Percentiles rank a stretch among this genome's conserved stretches.
Conservation (phyloP, 805 yeast genomes). For the Zygosaccharomyces bisporus region DNA sequence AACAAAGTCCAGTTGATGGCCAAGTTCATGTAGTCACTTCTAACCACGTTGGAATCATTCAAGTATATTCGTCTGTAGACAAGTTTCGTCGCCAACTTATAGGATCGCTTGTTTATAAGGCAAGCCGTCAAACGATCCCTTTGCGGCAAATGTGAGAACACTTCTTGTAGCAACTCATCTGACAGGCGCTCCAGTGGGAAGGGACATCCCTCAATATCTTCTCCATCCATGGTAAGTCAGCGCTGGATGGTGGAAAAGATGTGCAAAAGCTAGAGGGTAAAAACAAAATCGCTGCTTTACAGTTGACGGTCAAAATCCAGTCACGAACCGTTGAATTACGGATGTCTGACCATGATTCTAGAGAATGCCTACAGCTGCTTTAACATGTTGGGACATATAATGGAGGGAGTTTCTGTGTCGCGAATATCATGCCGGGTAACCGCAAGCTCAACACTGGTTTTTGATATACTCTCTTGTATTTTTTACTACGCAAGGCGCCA, state of each 20-base stretch:
- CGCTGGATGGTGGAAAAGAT: background rate
- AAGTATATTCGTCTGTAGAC: slow-evolving; percentile 40
- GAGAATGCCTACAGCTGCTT: background rate
- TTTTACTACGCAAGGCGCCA: no score
- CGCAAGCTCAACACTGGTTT: no score
- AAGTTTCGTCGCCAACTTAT: slow-evolving; percentile 33
- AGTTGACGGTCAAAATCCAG: background rate
- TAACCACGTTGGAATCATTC: slow-evolving; percentile 41
- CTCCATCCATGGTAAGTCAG: background rate
- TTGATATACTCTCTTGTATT: no score
- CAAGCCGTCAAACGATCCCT: slow-evolving; percentile 32
- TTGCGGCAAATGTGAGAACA: slow-evolving; percentile 37
- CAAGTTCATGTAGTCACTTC: slow-evolving; percentile 33
- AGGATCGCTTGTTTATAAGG: slow-evolving; percentile 28
- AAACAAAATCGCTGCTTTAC: background rate
- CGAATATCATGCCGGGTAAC: no score
- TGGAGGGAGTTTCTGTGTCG: slow-evolving; percentile 1
- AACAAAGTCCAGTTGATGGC: slow-evolving; percentile 42
- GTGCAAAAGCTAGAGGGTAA: background rate
- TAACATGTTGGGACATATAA: background rate
- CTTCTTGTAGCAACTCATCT: slow-evolving; percentile 32
- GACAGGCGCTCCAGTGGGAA: slow-evolving; percentile 25
- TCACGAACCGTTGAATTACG: slow-evolving; percentile 1
- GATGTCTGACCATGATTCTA: background rate
- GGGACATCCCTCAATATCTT: background rate